phyloP scores from a whole-genome alignment of 2,329 filamentous ascomycete genomes.

The Alternaria hordeiaustralica region DNA sequence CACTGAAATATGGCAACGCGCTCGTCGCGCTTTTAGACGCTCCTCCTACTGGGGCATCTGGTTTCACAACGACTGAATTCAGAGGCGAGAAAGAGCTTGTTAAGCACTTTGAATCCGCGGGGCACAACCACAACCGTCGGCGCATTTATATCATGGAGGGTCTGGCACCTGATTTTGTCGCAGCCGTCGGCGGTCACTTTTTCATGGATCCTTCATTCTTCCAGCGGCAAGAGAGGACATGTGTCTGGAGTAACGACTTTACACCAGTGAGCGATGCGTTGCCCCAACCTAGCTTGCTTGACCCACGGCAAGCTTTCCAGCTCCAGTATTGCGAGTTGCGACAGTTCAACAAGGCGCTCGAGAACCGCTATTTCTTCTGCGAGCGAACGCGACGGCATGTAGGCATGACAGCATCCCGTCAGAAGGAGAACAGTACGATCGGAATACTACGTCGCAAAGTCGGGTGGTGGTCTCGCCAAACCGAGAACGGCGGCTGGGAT shows the following conservation, averaged over 20 bases:
- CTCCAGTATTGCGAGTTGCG: conserved; percentile 44
- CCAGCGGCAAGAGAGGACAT: conserved; percentile 42
- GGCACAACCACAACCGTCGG: conserved; percentile 17
- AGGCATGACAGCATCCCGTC: conserved; percentile 39
- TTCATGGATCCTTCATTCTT: conserved; percentile 46
- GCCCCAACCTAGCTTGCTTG: conserved; percentile 37
- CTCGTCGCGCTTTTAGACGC: conserved; percentile 36
- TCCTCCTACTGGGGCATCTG: conserved; percentile 7
- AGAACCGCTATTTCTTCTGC: conserved; percentile 37
- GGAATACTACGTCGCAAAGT: conserved; percentile 41
- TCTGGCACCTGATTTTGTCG: conserved; percentile 36
- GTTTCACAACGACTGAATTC: conserved; percentile 29
- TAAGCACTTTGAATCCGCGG: conserved; percentile 20
- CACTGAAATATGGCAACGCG: conserved; percentile 28
- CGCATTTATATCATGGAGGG: conserved; percentile 46
- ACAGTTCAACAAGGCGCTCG: conserved; percentile 37
- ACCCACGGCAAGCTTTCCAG: conserved; percentile 36
- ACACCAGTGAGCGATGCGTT: conserved; percentile 44
- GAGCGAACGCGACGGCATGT: conserved; percentile 38
- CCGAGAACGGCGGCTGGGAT: conserved; percentile 36
- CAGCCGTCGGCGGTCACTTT: conserved; percentile 38
- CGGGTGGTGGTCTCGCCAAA: conserved; percentile 38
- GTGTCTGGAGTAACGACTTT: conserved; percentile 45
- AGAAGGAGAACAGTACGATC: conserved; percentile 32
- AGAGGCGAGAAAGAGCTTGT: conserved; percentile 17